Evolutionary conservation across 2,329 filamentous ascomycete genomes (phyloP).

Genomic region (Fusarium torreyae): DNA sequence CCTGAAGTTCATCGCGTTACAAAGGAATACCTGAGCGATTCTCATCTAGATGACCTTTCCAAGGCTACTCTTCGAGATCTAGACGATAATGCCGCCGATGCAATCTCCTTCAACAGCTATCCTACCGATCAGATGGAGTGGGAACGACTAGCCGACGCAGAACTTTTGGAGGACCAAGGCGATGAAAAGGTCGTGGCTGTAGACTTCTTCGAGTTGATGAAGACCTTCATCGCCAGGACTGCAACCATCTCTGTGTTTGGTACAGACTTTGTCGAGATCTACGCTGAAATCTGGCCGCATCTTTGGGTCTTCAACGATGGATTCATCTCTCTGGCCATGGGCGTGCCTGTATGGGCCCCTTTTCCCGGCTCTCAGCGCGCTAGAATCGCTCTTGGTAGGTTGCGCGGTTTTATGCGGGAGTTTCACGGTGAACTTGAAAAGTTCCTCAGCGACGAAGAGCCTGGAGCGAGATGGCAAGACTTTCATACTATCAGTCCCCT

Average conservation of each 20-base stretch:
- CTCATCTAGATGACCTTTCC: constrained; percentile 46
- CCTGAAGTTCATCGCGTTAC: constrained; percentile 50
- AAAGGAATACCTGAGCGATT: constrained; percentile 48
- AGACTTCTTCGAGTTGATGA: constrained; percentile 54
- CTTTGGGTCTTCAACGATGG: constrained; percentile 58
- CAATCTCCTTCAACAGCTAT: constrained; percentile 58
- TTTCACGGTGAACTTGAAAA: constrained; percentile 57
- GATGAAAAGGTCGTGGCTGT: constrained; percentile 52
- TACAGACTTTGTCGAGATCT: constrained; percentile 60
- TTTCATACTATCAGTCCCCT: constrained; percentile 56
- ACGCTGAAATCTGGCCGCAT: constrained; percentile 56
- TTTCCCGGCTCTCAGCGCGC: constrained; percentile 54
- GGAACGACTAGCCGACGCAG: constrained; percentile 55
- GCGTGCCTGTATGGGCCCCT: constrained; percentile 54
- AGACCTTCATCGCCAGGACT: constrained; percentile 56
- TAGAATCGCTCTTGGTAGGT: constrained; percentile 48
- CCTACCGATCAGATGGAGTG: constrained; percentile 58
- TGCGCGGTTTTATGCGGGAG: constrained; percentile 52
- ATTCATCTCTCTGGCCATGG: constrained; percentile 52
- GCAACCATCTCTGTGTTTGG: constrained; percentile 57
- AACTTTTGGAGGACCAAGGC: constrained; percentile 48
- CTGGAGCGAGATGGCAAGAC: constrained; percentile 55
- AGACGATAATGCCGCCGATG: constrained; percentile 52
- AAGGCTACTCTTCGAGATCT: constrained; percentile 42
- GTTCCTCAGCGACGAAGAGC: constrained; percentile 52